phyloP scores from a whole-genome alignment of 2,329 filamentous ascomycete genomes.

The Calonectria henricotiae region DNA sequence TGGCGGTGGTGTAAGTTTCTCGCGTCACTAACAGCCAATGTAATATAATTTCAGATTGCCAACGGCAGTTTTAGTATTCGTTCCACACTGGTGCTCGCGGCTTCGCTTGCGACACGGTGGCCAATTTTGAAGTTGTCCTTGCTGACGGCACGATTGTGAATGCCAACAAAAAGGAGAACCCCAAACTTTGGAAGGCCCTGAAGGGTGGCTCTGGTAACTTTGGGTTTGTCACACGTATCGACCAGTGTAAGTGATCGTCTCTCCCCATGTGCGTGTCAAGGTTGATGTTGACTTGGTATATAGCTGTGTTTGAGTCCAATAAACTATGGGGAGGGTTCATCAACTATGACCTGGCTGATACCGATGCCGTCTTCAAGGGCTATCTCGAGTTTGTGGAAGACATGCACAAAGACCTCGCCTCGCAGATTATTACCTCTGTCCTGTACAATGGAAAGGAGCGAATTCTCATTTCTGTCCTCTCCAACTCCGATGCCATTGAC shows the following conservation, averaged over 20 bases:
- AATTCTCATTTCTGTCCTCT: slow-evolving; percentile 47
- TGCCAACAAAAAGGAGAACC: slow-evolving; percentile 58
- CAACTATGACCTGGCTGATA: slow-evolving; percentile 46
- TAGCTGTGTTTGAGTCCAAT: slow-evolving; percentile 44
- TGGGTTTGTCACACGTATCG: slow-evolving; percentile 58
- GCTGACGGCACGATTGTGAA: slow-evolving; percentile 61
- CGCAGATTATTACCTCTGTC: slow-evolving; percentile 53
- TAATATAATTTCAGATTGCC: background rate
- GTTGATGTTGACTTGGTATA: slow-evolving; percentile 1
- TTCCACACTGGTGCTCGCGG: slow-evolving; percentile 57
- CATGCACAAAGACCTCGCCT: slow-evolving; percentile 49
- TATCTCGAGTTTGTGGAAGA: slow-evolving; percentile 53
- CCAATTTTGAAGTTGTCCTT: slow-evolving; percentile 63
- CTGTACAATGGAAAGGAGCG: slow-evolving; percentile 44
- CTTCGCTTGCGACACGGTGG: slow-evolving; percentile 61
- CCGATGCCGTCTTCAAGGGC: slow-evolving; percentile 50
- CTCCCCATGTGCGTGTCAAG: background rate
- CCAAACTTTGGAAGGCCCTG: slow-evolving; percentile 64
- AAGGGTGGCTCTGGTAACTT: slow-evolving; percentile 67
- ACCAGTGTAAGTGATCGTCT: slow-evolving; percentile 38
- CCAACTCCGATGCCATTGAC: slow-evolving; percentile 51
- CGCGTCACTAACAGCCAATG: background rate
- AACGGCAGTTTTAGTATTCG: slow-evolving; percentile 45
- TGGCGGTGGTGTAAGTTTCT: slow-evolving; percentile 47
- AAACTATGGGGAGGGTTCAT: slow-evolving; percentile 54